Conservation (phyloP, 2,329 filamentous ascomycete genomes). For the Pestalotiopsis sp. region DNA sequence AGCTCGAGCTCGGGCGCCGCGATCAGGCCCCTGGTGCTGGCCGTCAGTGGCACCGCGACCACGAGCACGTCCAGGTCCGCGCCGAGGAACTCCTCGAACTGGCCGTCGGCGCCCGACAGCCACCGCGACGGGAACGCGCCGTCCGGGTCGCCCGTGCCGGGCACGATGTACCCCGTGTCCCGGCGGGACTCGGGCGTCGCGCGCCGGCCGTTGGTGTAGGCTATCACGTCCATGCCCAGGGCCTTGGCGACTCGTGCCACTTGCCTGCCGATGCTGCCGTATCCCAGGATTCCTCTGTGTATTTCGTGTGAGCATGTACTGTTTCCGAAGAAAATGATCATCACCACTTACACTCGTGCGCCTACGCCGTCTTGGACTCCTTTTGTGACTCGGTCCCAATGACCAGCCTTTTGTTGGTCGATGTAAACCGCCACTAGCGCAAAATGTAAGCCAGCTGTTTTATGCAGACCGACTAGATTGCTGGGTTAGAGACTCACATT, state of each 20-base stretch:
- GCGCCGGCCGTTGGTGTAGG: slow-evolving; percentile 67
- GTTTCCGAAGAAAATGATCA: slow-evolving; percentile 28
- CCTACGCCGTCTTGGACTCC: slow-evolving; percentile 49
- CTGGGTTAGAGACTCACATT: slow-evolving; percentile 35
- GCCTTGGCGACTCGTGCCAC: slow-evolving; percentile 53
- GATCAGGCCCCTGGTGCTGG: slow-evolving; percentile 42
- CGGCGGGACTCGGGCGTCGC: slow-evolving; percentile 59
- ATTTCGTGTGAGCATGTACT: slow-evolving; percentile 17
- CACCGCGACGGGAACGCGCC: slow-evolving; percentile 43
- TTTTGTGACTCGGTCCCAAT: slow-evolving; percentile 43
- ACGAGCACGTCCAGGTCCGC: slow-evolving; percentile 45
- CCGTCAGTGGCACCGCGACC: slow-evolving; percentile 42
- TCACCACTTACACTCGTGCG: slow-evolving; percentile 52
- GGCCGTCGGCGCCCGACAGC: slow-evolving; percentile 39
- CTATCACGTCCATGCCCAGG: slow-evolving; percentile 68
- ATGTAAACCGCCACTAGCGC: slow-evolving; percentile 6
- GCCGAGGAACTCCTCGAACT: slow-evolving; percentile 41
- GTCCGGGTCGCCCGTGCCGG: slow-evolving; percentile 55
- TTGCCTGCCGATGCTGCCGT: slow-evolving; percentile 47
- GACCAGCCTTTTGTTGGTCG: slow-evolving; percentile 17
- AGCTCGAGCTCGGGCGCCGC: slow-evolving; percentile 40
- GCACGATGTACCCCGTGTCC: slow-evolving; percentile 65
- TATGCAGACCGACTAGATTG: neutral
- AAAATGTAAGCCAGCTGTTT: neutral
- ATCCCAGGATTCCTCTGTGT: slow-evolving; percentile 42